Conservation (phyloP, 1,284 basidiomycete genomes). For the Tetrapyrgos nigripes region DNA sequence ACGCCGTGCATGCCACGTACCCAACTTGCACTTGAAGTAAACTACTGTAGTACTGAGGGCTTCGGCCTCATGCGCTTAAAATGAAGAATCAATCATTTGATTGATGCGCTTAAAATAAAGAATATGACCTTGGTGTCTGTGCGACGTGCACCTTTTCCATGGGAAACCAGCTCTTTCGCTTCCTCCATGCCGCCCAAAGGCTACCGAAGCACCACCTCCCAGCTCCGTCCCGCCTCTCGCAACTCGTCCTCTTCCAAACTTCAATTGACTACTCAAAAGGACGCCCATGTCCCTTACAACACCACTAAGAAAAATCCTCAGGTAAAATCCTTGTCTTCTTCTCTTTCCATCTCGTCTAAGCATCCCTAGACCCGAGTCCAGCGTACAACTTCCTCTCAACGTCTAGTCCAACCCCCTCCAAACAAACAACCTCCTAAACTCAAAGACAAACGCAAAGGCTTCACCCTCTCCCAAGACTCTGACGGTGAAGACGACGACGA, state of each 20-base stretch:
- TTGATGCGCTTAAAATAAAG: neutral
- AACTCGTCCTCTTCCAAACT: conserved; percentile 65
- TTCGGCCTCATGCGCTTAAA: too few relatives aligned
- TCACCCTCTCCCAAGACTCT: conserved; percentile 60
- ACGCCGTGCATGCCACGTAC: too few relatives aligned
- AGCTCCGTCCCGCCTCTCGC: conserved; percentile 64
- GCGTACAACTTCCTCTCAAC: conserved; percentile 21
- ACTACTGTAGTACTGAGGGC: too few relatives aligned
- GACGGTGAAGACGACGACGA: conserved; percentile 58
- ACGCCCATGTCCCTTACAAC: conserved; percentile 43
- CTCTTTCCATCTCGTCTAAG: conserved; percentile 9
- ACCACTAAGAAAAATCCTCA: conserved; percentile 46
- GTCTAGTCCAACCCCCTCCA: too few relatives aligned
- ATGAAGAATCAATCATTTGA: too few relatives aligned
- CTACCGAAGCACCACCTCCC: conserved; percentile 2
- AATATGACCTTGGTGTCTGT: conserved; percentile 66
- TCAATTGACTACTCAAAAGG: conserved; percentile 74
- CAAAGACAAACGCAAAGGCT: conserved; percentile 45
- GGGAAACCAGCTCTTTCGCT: neutral
- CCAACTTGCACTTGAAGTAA: too few relatives aligned
- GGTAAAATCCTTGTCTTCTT: conserved; percentile 35
- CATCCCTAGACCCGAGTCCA: conserved; percentile 45
- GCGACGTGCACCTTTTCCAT: conserved; percentile 97
- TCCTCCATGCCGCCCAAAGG: conserved; percentile 53
- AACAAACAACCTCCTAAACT: too few relatives aligned